Conservation (phyloP, 352 stramenopile genomes). For the Sclerospora graminicola region DNA sequence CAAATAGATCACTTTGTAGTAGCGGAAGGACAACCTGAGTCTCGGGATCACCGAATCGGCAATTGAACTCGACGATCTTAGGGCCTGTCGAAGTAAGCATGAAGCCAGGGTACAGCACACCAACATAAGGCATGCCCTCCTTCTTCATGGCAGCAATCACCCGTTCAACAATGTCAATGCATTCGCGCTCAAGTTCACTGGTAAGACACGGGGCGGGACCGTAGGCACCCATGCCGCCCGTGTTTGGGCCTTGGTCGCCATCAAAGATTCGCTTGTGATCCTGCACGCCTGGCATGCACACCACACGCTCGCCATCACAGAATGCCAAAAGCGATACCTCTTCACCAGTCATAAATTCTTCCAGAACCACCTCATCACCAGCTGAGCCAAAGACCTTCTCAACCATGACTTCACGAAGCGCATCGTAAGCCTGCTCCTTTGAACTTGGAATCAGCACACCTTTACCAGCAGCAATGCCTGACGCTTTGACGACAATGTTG, state of each 20-base stretch:
- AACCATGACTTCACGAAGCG: slow-evolving; percentile 96
- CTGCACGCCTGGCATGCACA: slow-evolving; percentile 95
- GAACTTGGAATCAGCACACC: slow-evolving; percentile 94
- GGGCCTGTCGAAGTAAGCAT: slow-evolving; percentile 89
- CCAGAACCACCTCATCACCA: slow-evolving; percentile 95
- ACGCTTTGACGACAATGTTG: slow-evolving; percentile 98
- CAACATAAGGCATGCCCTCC: slow-evolving; percentile 96
- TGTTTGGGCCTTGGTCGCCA: slow-evolving; percentile 97
- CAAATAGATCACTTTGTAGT: slow-evolving; percentile 96
- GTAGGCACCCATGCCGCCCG: slow-evolving; percentile 98
- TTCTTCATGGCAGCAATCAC: slow-evolving; percentile 80
- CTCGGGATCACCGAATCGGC: slow-evolving; percentile 98
- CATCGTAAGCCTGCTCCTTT: slow-evolving; percentile 88
- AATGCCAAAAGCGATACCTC: slow-evolving; percentile 98
- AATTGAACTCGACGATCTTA: slow-evolving; percentile 99
- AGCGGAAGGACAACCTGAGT: slow-evolving; percentile 97
- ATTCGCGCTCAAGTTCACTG: slow-evolving; percentile 86
- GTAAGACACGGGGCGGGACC: slow-evolving; percentile 94
- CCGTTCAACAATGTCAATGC: slow-evolving; percentile 77
- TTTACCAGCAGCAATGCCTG: slow-evolving; percentile 98
- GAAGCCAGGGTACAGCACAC: slow-evolving; percentile 98
- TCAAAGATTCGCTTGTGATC: slow-evolving; percentile 99
- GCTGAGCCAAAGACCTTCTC: slow-evolving; percentile 93
- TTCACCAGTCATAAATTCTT: slow-evolving; percentile 97
- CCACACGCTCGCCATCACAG: slow-evolving; percentile 92